phyloP scores from a whole-genome alignment of 1,284 basidiomycete species.

The Cutaneotrichosporon spelunceum region DNA sequence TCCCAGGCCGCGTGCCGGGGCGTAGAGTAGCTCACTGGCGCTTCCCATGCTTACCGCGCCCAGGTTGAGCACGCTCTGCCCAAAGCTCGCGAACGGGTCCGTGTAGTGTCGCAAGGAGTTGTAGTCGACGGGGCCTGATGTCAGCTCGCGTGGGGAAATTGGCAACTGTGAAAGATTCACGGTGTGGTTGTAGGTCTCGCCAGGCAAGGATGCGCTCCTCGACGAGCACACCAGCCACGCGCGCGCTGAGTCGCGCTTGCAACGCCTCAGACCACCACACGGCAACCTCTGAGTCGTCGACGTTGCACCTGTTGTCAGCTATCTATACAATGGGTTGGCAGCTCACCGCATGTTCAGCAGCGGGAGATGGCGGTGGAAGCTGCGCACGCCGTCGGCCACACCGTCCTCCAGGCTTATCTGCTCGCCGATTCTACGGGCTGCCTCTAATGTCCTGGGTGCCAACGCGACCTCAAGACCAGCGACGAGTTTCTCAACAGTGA shows the following conservation, averaged over 20 bases:
- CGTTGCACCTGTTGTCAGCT: constrained; percentile 54
- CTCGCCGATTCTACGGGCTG: constrained; percentile 57
- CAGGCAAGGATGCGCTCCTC: constrained; percentile 55
- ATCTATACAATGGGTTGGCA: background rate
- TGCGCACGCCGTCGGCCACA: constrained; percentile 56
- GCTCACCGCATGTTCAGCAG: constrained; percentile 59
- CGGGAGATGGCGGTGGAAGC: constrained; percentile 63
- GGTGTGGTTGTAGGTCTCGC: constrained; percentile 55
- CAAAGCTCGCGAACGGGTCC: constrained; percentile 37
- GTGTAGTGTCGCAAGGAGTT: constrained; percentile 39
- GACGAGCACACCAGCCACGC: constrained; percentile 57
- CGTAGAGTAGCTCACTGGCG: constrained; percentile 55
- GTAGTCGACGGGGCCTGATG: constrained; percentile 59
- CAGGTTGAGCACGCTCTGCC: constrained; percentile 57
- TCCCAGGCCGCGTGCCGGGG: constrained; percentile 54
- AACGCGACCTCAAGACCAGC: constrained; percentile 58
- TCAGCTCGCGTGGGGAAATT: background rate
- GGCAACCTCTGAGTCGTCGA: constrained; percentile 57
- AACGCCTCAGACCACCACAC: constrained; percentile 62
- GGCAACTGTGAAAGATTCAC: constrained; percentile 33
- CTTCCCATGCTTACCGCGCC: constrained; percentile 55
- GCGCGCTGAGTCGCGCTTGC: constrained; percentile 58
- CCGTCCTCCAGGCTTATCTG: constrained; percentile 61
- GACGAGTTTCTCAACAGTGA: constrained; percentile 58
- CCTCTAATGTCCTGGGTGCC: constrained; percentile 54